Base-by-base conservation (phyloP, 2,329 filamentous ascomycete genomes). In the Xylariaceae sp. region DNA sequence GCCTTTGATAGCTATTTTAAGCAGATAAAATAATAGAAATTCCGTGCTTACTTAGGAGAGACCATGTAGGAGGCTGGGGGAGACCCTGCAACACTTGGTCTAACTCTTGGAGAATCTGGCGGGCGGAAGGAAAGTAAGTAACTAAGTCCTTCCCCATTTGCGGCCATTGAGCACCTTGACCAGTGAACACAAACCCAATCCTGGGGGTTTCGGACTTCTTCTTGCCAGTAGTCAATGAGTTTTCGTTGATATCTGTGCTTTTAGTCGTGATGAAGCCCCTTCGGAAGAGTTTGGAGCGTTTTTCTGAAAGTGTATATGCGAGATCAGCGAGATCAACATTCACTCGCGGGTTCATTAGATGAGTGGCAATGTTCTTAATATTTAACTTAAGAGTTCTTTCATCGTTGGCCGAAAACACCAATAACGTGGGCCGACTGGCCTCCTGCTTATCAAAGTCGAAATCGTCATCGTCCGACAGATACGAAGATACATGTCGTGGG, bases 281-380 rank as follows among this genome's bases (percentile, higher is more conserved):
- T 40, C 67, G 53, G 6, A 30, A 66, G 9, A 59, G 59, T 0
- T 37, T 21, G 1, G 50, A 57, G 1, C 68, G 57, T 1, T 63
- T 43, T 27, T 68, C 62, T 0, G 62, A 62, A 1, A 72, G 58
- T 0, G 70, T 72, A 10, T 64, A 71, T 0, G 67, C 63, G 4
- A 72, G 16, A 33, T 70, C 68, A 1, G 21, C 9, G 1, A 69
- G 43, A 24, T 27, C 47, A 3, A 64, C 54, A 1, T 39, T 50
- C 3, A 68, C 68, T 3, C 50, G 21, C 1, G 65, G 66, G 39
- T 70, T 66, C 4, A 63, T 39, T 0, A 70, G 46, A 49, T 72
- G 64, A 9, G 58, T 32, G 13, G 20, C 37, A 10, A 67, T 46
- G 6, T 64, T 37, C 30, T 58, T 11, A 30, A 62, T 48, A 48